Evolutionary conservation across 805 yeast species (phyloP).

Genomic region (Yamadazyma philogaea): DNA sequence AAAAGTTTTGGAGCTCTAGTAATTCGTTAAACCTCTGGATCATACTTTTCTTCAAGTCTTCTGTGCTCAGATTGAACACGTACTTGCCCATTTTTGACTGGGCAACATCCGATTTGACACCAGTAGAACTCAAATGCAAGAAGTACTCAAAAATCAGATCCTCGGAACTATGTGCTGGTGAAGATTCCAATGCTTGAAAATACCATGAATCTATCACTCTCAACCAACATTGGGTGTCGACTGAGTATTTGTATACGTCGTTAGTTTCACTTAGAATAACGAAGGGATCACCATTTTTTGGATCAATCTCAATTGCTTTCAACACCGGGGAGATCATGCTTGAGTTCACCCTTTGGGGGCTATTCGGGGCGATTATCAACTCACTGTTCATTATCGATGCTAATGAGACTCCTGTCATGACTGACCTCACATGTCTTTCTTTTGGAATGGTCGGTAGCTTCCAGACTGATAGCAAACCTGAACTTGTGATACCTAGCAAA

Average conservation of each 20-base stretch:
- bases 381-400: constrained; percentile 49
- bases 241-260: constrained; percentile 43
- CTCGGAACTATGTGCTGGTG: background rate
- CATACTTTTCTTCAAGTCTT: constrained; percentile 18
- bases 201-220: constrained; percentile 47
- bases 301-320: constrained; percentile 29
- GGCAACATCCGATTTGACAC: constrained; percentile 16
- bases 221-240: constrained; percentile 45
- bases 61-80: constrained; percentile 8
- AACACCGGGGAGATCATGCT: constrained; percentile 17
- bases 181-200: constrained; percentile 12
- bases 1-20: background rate
- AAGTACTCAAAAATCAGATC: constrained; percentile 6
- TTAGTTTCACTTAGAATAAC: constrained; percentile 32
- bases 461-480: constrained; percentile 54
- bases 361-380: constrained; percentile 14
- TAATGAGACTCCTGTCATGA: constrained; percentile 46
- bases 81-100: constrained; percentile 14
- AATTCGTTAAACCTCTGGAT: constrained; percentile 10
- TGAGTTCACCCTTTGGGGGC: constrained; percentile 5
- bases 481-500: constrained; percentile 46
- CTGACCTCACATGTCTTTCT: constrained; percentile 20
- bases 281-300: constrained; percentile 39
- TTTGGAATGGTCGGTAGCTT: constrained; percentile 27
- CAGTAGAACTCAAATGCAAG: constrained; percentile 9